phyloP scores from a whole-genome alignment of 2,329 filamentous ascomycete species.

The Ascochyta rabiei region DNA sequence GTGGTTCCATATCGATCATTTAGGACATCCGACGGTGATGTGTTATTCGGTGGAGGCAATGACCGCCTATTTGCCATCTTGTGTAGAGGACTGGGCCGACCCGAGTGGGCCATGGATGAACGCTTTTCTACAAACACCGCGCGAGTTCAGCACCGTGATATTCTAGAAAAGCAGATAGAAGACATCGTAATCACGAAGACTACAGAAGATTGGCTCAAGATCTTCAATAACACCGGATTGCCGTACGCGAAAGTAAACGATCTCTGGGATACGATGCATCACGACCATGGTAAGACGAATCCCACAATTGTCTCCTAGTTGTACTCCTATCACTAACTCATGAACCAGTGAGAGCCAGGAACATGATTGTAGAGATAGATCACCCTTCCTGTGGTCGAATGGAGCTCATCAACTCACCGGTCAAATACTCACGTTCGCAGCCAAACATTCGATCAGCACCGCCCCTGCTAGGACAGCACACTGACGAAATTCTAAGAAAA shows the following conservation, averaged over 20 bases:
- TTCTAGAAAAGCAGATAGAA: slow-evolving; percentile 80
- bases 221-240: slow-evolving; percentile 89
- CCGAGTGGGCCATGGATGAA: slow-evolving; percentile 63
- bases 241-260: slow-evolving; percentile 95
- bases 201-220: slow-evolving; percentile 83
- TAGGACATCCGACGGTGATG: slow-evolving; percentile 65
- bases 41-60: slow-evolving; percentile 68
- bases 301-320: not conserved
- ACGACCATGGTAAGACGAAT: slow-evolving; percentile 71
- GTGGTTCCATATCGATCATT: slow-evolving; percentile 94
- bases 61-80: slow-evolving; percentile 66
- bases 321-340: not conserved
- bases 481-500: slow-evolving; percentile 41
- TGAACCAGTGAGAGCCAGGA: slow-evolving; percentile 66
- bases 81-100: slow-evolving; percentile 61
- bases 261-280: slow-evolving; percentile 80
- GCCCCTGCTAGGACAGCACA: slow-evolving; percentile 70
- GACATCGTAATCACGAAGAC: slow-evolving; percentile 74
- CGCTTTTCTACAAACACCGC: slow-evolving; percentile 65
- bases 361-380: slow-evolving; percentile 87
- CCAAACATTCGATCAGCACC: slow-evolving; percentile 78
- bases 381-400: slow-evolving; percentile 83
- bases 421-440: slow-evolving; percentile 86
- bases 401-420: slow-evolving; percentile 88
- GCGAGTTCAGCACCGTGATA: slow-evolving; percentile 70